phyloP scores from a whole-genome alignment of 352 stramenopile species.

The Phytophthora fragariaefolia region DNA sequence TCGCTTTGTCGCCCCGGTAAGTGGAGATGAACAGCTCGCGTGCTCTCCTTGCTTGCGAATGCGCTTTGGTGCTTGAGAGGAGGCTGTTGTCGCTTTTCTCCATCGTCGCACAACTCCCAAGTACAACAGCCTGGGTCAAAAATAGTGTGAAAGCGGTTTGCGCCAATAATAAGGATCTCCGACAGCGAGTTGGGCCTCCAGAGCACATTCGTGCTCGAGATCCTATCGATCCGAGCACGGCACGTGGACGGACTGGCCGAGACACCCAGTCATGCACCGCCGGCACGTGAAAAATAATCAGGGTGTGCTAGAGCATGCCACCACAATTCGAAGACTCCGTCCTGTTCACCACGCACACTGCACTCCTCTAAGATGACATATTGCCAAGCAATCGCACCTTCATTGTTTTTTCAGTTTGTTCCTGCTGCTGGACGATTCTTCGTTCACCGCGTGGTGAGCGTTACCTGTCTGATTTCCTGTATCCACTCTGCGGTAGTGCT shows the following conservation, averaged over 20 bases:
- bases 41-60: slow-evolving; percentile 40
- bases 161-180: slow-evolving; percentile 8
- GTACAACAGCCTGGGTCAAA: slow-evolving; percentile 38
- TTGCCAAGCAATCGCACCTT: slow-evolving; percentile 32
- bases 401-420: slow-evolving; percentile 31
- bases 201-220: no score
- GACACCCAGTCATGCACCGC: no score
- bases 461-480: slow-evolving; percentile 7
- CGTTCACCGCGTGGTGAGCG: slow-evolving; percentile 1
- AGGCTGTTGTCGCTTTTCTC: slow-evolving; percentile 35
- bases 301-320: slow-evolving; percentile 12
- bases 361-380: slow-evolving; percentile 2
- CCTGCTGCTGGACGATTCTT: slow-evolving; percentile 5
- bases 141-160: slow-evolving; percentile 1
- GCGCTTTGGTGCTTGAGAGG: slow-evolving; percentile 37
- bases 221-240: no score
- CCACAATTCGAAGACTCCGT: background rate
- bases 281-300: no score
- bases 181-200: no score
- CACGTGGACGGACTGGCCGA: no score
- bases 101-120: slow-evolving; percentile 47
- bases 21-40: slow-evolving; percentile 24
- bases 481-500: slow-evolving; percentile 7
- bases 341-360: slow-evolving; percentile 9
- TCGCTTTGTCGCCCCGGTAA: slow-evolving; percentile 22